A percentile compares a stretch with the other conserved stretches of the same genome.
Evolutionary conservation across 176 grass and related monocot species (phyloP).

Genomic region (Oryza australiensis): DNA sequence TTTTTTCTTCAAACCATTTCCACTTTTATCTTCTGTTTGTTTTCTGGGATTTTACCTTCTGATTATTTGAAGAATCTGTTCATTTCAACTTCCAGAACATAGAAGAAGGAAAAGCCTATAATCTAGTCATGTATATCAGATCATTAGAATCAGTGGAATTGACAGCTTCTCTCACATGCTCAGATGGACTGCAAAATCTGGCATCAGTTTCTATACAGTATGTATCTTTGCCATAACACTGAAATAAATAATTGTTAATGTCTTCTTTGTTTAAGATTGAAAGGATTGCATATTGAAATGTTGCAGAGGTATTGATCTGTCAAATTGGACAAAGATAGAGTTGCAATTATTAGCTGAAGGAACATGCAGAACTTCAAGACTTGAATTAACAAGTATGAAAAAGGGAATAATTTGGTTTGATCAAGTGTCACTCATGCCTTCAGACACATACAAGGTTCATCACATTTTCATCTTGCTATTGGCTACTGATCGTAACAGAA

Average conservation of each 20-base stretch:
- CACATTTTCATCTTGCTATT: neutral
- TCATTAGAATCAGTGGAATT: conserved; percentile 30
- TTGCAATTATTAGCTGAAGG: conserved; percentile 29
- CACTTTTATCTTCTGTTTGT: too few relatives aligned
- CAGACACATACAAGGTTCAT: conserved; percentile 49
- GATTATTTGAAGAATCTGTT: conserved; percentile 25
- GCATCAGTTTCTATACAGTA: conserved; percentile 30
- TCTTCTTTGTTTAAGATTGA: neutral
- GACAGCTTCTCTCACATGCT: conserved; percentile 49
- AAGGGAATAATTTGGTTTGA: conserved; percentile 51
- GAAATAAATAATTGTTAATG: neutral
- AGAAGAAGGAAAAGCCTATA: conserved; percentile 78
- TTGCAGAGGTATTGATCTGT: conserved; percentile 8
- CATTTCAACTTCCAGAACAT: conserved; percentile 64
- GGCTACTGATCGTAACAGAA: neutral
- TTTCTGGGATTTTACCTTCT: neutral
- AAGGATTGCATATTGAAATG: neutral
- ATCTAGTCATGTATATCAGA: conserved; percentile 48
- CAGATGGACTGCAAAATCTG: conserved; percentile 15
- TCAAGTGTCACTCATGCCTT: conserved; percentile 59
- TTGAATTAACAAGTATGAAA: conserved; percentile 46
- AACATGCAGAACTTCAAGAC: conserved; percentile 45
- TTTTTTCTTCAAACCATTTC: too few relatives aligned
- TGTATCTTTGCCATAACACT: neutral
- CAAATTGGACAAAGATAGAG: conserved; percentile 45